These are phyloP conservation scores for Bremia lactucae DNA, from an alignment of 352 stramenopile genomes.

Conservation along the genomic window DNA sequence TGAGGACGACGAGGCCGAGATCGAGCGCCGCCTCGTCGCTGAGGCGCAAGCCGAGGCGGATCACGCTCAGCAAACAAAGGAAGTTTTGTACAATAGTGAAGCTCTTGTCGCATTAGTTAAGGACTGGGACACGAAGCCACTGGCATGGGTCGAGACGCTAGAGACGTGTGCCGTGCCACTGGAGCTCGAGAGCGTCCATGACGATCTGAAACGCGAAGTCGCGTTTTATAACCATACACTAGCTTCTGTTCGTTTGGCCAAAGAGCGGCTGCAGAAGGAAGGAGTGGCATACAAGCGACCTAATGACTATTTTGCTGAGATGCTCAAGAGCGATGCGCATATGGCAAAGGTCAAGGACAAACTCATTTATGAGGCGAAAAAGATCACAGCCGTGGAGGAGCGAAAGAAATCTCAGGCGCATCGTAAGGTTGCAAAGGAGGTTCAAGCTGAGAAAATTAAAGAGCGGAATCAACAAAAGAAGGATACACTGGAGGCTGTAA, in stretches of 20 bases:
- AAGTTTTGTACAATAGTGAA: slow-evolving; percentile 71
- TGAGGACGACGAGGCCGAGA: slow-evolving; percentile 47
- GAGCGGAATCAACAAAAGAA: slow-evolving; percentile 80
- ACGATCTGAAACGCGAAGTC: slow-evolving; percentile 88
- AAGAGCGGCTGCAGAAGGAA: slow-evolving; percentile 52
- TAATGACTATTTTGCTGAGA: slow-evolving; percentile 97
- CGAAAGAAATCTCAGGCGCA: slow-evolving; percentile 96
- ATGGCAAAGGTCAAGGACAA: slow-evolving; percentile 97
- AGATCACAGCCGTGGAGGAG: slow-evolving; percentile 96
- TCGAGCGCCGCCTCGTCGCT: slow-evolving; percentile 64
- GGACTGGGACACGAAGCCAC: slow-evolving; percentile 43
- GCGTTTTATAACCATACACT: slow-evolving; percentile 95
- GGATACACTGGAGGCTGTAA: slow-evolving; percentile 77
- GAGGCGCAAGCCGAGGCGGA: slow-evolving; percentile 50
- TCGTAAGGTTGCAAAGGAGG: slow-evolving; percentile 93
- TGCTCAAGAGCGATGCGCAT: slow-evolving; percentile 96
- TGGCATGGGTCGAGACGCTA: slow-evolving; percentile 73
- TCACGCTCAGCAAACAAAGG: slow-evolving; percentile 26
- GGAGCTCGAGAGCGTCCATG: slow-evolving; percentile 70
- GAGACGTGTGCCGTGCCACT: slow-evolving; percentile 52
- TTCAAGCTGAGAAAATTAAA: slow-evolving; percentile 81
- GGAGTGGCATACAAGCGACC: slow-evolving; percentile 89
- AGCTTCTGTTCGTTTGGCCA: slow-evolving; percentile 53
- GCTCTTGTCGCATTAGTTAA: slow-evolving; percentile 44
- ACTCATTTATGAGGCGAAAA: slow-evolving; percentile 98